These are phyloP conservation scores for Fusarium chuoi DNA, from an alignment of 2,329 filamentous ascomycete genomes.

Conservation along the genomic window DNA sequence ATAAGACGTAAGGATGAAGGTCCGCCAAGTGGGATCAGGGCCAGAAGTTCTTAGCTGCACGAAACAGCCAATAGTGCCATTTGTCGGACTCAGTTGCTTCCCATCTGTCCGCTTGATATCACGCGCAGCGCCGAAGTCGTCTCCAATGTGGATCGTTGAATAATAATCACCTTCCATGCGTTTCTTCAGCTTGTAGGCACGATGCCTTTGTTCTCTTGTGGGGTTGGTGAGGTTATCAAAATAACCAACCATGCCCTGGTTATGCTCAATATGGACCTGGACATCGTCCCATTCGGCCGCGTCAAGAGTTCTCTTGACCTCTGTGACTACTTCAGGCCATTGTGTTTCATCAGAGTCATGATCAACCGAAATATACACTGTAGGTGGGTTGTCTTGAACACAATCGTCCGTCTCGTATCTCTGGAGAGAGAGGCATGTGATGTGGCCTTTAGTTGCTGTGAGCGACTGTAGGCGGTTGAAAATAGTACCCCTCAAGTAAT, in stretches of 20 bases:
- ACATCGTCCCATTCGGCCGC: background rate
- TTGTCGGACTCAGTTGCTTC: background rate
- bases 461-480: background rate
- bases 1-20: background rate
- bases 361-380: background rate
- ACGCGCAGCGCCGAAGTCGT: background rate
- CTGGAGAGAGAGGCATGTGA: background rate
- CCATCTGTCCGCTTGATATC: background rate
- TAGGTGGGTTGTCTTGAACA: background rate
- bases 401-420: background rate
- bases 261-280: background rate
- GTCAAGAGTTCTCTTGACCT: background rate
- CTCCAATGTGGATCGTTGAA: background rate
- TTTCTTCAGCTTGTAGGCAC: background rate
- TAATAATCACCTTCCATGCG: background rate
- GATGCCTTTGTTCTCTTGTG: accelerated
- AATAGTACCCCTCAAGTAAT: background rate
- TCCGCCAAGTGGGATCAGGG: background rate
- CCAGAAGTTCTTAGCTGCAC: background rate
- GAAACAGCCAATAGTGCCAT: background rate
- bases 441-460: background rate
- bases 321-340: background rate
- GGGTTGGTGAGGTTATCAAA: background rate
- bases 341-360: background rate
- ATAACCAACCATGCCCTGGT: background rate